These are phyloP conservation scores for Syncephalastrum sp. DNA, from an alignment of 371 early-diverging fungal species.

Conservation along the genomic window DNA sequence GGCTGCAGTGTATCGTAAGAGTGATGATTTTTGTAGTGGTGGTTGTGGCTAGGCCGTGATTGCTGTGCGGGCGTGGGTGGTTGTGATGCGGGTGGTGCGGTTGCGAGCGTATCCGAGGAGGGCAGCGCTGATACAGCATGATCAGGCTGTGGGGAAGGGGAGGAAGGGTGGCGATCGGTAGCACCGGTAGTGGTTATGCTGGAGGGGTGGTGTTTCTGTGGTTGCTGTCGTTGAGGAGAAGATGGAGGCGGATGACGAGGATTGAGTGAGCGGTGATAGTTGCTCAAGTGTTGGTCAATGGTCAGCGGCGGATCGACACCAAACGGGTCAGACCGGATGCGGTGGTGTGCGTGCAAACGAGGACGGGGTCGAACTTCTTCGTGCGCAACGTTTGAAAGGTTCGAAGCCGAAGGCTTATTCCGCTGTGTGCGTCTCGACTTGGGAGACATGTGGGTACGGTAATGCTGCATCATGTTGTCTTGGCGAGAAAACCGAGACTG, in stretches of 20 bases:
- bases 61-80: conserved; percentile 3
- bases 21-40: conserved; percentile 8
- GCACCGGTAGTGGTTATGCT: background rate
- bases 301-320: conserved; percentile 39
- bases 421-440: conserved; percentile 61
- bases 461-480: conserved; percentile 92
- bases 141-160: background rate
- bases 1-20: background rate
- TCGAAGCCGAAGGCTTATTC: conserved; percentile 3
- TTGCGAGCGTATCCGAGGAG: background rate
- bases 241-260: conserved; percentile 4
- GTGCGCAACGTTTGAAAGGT: background rate
- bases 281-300: conserved; percentile 43
- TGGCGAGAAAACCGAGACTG: conserved; percentile 83
- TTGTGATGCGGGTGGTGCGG: conserved; percentile 5
- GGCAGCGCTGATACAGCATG: background rate
- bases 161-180: conserved; percentile 1
- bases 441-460: conserved; percentile 78
- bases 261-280: conserved; percentile 29
- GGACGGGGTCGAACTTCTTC: conserved; percentile 27
- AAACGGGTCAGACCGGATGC: conserved; percentile 39
- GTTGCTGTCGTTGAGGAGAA: conserved; percentile 7
- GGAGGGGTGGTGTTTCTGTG: conserved; percentile 8
- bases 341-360: conserved; percentile 44
- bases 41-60: background rate